Percentiles rank a stretch among this genome's conserved stretches.
These are phyloP conservation scores for Oryza meyeriana DNA, from an alignment of 176 grass and related monocot genomes.

Conservation along the genomic window DNA sequence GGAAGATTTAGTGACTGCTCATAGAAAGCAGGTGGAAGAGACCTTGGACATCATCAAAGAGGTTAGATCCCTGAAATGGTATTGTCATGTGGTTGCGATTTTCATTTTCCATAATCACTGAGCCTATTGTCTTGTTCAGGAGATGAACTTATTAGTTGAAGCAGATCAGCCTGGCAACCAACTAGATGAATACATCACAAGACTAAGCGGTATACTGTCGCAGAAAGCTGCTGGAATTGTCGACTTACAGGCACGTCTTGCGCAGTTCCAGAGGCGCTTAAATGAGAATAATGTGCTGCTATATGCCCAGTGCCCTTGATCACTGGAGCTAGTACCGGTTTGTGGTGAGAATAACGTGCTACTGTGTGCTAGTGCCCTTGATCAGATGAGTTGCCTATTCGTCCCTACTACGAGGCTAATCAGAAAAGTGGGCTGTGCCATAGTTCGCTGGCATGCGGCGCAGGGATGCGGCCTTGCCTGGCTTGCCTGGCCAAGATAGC, in stretches of 20 bases:
- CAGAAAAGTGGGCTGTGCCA: slow-evolving; percentile 13
- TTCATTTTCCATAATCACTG: slow-evolving; percentile 26
- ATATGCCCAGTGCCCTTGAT: slow-evolving; percentile 56
- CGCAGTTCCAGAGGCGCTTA: slow-evolving; percentile 79
- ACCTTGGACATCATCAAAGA: slow-evolving; percentile 83
- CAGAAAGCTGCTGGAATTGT: slow-evolving; percentile 83
- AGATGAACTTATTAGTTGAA: slow-evolving; percentile 80
- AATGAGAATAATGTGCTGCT: slow-evolving; percentile 70
- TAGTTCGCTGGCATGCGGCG: neutral
- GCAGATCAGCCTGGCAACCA: slow-evolving; percentile 84
- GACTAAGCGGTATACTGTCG: slow-evolving; percentile 72
- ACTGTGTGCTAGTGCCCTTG: slow-evolving; percentile 55
- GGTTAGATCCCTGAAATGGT: slow-evolving; percentile 30
- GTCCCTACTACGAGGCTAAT: neutral
- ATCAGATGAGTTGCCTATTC: slow-evolving; percentile 7
- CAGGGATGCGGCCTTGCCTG: neutral
- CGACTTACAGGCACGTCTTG: slow-evolving; percentile 62
- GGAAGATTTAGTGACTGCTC: slow-evolving; percentile 81
- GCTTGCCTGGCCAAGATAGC: slow-evolving; percentile 11
- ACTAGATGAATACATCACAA: slow-evolving; percentile 71
- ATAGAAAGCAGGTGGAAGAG: slow-evolving; percentile 91
- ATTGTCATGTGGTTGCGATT: neutral
- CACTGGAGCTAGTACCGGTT: neutral
- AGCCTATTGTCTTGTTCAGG: slow-evolving; percentile 51
- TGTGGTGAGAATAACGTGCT: slow-evolving; percentile 54